These are phyloP conservation scores for Hibiscus mutabilis DNA, from an alignment of 345 rosid species.

Conservation along the genomic window DNA sequence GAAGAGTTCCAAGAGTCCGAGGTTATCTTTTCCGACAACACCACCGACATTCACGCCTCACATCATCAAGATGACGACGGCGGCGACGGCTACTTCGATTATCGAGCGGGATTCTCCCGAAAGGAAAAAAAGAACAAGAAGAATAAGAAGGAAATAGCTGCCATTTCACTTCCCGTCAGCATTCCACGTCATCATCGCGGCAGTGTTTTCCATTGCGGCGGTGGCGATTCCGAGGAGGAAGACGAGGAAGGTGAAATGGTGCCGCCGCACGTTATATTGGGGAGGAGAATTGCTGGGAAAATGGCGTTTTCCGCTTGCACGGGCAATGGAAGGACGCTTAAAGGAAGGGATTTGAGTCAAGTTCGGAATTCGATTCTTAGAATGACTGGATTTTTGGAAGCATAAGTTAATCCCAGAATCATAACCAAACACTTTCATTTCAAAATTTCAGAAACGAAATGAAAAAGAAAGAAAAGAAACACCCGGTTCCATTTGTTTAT, in stretches of 20 bases:
- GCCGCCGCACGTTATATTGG: constrained; percentile 38
- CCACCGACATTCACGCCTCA: background rate
- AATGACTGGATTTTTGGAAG: constrained; percentile 90
- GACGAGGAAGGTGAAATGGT: constrained; percentile 11
- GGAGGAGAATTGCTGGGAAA: constrained; percentile 45
- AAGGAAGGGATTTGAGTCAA: constrained; percentile 70
- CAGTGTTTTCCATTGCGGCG: constrained; percentile 4
- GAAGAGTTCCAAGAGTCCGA: constrained; percentile 53
- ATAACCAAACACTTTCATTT: too few species aligned
- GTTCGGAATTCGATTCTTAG: constrained; percentile 74
- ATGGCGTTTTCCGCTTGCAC: constrained; percentile 73
- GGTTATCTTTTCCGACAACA: constrained; percentile 30
- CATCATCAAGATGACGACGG: constrained; percentile 14
- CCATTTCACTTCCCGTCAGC: constrained; percentile 31
- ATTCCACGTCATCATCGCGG: constrained; percentile 13
- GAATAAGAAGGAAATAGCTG: constrained; percentile 2
- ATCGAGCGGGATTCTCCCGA: background rate
- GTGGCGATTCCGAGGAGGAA: constrained; percentile 8
- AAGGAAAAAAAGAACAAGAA: constrained; percentile 8
- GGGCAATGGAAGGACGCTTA: constrained; percentile 78
- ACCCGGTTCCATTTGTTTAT: background rate
- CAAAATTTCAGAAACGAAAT: background rate
- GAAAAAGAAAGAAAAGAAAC: background rate
- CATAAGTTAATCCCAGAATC: too few species aligned
- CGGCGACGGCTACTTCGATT: constrained; percentile 15